Conservation (phyloP, 345 rosid genomes). For the Citrus medica region DNA sequence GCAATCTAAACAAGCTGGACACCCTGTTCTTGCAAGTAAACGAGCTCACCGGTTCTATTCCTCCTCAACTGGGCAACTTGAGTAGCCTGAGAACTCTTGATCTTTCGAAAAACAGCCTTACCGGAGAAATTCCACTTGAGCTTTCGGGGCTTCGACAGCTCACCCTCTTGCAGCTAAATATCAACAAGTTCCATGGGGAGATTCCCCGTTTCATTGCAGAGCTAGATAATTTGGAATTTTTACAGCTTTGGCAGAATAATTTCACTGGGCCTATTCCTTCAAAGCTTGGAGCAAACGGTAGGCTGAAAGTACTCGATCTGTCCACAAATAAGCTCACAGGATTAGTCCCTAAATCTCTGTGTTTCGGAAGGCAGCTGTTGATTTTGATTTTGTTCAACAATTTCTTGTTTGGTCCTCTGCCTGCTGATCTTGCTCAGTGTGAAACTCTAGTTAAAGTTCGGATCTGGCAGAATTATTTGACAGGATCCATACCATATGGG, state of each 20-base stretch:
- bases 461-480: conserved; percentile 76
- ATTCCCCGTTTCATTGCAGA: conserved; percentile 65
- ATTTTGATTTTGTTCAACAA: conserved; percentile 74
- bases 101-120: conserved; percentile 72
- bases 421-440: conserved; percentile 68
- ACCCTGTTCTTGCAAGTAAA: conserved; percentile 69
- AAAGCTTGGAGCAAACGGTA: conserved; percentile 69
- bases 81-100: conserved; percentile 62
- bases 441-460: conserved; percentile 61
- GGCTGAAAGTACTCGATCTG: conserved; percentile 60
- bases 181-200: conserved; percentile 75
- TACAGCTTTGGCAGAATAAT: conserved; percentile 83
- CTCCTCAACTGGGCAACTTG: conserved; percentile 71
- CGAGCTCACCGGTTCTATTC: conserved; percentile 59
- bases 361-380: conserved; percentile 48
- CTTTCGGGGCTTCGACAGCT: conserved; percentile 55
- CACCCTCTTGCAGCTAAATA: conserved; percentile 67
- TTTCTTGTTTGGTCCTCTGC: conserved; percentile 81
- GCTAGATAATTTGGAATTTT: conserved; percentile 50
- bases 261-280: conserved; percentile 82
- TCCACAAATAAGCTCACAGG: conserved; percentile 94
- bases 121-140: conserved; percentile 75
- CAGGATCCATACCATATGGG: conserved; percentile 64
- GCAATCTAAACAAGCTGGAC: conserved; percentile 63
- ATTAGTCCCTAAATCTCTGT: conserved; percentile 49